Conservation (phyloP, 1,284 basidiomycete species). For the Schizopora paradoxa region DNA sequence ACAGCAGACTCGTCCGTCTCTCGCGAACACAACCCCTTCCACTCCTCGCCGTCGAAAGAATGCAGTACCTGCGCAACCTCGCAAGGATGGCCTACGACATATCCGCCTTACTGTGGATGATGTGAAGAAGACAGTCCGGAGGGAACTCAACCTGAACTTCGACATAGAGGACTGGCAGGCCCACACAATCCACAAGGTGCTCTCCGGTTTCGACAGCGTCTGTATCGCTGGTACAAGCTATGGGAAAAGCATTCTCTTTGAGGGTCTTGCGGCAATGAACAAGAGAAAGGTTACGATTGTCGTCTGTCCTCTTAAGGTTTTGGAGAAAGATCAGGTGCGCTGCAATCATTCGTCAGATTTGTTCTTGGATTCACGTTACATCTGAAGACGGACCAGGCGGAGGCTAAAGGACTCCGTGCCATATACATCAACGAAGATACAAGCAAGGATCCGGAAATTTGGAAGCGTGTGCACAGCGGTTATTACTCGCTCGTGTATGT, state of each 20-base stretch:
- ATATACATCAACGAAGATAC: constrained; percentile 22
- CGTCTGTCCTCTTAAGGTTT: constrained; percentile 26
- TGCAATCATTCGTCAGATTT: neutral
- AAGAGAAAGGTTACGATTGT: constrained; percentile 22
- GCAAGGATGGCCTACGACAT: too few relatives aligned
- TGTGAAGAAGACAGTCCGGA: too few relatives aligned
- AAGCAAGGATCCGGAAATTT: constrained; percentile 5
- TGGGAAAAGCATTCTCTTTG: constrained; percentile 28
- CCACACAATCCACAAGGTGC: constrained; percentile 17
- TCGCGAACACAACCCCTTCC: too few relatives aligned
- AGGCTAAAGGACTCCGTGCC: constrained; percentile 17
- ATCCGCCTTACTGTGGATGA: too few relatives aligned
- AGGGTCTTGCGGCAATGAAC: constrained; percentile 21
- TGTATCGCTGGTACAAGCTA: constrained; percentile 26
- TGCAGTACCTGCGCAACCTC: too few relatives aligned
- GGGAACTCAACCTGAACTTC: neutral
- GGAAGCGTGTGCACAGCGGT: constrained; percentile 9
- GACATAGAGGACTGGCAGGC: constrained; percentile 19
- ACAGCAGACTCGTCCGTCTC: too few relatives aligned
- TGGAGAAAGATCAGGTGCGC: constrained; percentile 27
- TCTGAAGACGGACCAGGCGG: constrained; percentile 17
- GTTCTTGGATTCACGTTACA: neutral
- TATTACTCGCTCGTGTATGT: constrained; percentile 22
- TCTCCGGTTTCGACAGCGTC: constrained; percentile 23
- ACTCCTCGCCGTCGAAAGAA: too few relatives aligned